Base-by-base conservation (phyloP, 2,329 filamentous ascomycete species). In the Tothia fuscella region DNA sequence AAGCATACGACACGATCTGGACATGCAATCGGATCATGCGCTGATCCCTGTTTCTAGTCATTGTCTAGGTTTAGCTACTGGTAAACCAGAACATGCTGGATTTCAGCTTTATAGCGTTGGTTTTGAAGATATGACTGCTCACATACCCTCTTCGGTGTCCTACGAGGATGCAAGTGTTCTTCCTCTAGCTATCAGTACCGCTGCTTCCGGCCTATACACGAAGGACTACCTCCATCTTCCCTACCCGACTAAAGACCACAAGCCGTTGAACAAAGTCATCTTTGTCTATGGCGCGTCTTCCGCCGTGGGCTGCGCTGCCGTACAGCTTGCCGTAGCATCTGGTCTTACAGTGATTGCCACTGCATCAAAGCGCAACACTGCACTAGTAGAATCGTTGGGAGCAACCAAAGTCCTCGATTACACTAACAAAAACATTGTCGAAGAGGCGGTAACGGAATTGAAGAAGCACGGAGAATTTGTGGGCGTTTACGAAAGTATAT, bases 161-260 rank as follows among this genome's bases (percentile, higher is more conserved):
- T 68, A 54, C 49, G 57, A 50, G 7, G 46, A 60, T 7, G 66
- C 58, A 20, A 48, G 55, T 21, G 64, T 68, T 19, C 56, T 69
- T 2, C 66, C 66, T 1, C 54, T 68, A 6, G 62, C 61, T 16
- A 54, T 67, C 42, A 61, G 62, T 19, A 68, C 66, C 3, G 64
- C 65, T 13, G 53, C 61, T 14, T 52, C 55, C n/a, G 61, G 58
- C 20, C 59, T 69, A 12, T 68, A 62, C 55, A 56, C 57, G 44
- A 51, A 56, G 16, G 52, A 57, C 29, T 52, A 58, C 29, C 57
- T 68, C 7, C 58, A 53, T 6, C 56, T 68, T 4, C 56, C 61
- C 0, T 50, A 56, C 26, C 64, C 66, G 0, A 57, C 51, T 19
- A 47, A 57, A 10, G 51, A 50, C 34, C 46, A 56, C 6, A 50